A percentile compares a stretch with the other conserved stretches of the same genome.
Conservation (phyloP, 2,329 filamentous ascomycete species). For the Sporothrix brasiliensis region DNA sequence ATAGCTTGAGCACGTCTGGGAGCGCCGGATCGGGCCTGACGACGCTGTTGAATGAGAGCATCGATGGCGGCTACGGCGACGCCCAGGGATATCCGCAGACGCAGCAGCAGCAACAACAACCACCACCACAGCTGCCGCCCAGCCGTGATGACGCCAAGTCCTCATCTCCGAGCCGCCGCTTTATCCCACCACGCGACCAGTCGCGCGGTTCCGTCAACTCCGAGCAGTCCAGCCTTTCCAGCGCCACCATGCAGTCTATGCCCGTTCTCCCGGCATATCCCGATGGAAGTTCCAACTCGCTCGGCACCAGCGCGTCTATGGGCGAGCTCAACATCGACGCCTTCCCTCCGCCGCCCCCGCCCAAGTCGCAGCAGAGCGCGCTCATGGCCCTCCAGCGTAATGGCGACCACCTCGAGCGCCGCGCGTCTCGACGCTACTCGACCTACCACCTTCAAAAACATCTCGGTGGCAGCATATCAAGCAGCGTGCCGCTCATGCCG, state of each 20-base stretch:
- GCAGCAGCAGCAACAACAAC: constrained; percentile 39
- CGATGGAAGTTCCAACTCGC: constrained; percentile 55
- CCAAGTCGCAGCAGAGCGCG: constrained; percentile 79
- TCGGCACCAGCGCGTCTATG: constrained; percentile 50
- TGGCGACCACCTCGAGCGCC: constrained; percentile 79
- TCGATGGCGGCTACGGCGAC: constrained; percentile 57
- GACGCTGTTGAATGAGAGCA: constrained; percentile 61
- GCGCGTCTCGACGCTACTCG: constrained; percentile 91
- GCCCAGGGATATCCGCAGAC: constrained; percentile 39
- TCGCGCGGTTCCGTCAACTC: constrained; percentile 56
- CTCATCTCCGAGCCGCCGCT: constrained; percentile 54
- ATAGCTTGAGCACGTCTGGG: constrained; percentile 62
- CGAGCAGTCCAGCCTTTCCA: constrained; percentile 71
- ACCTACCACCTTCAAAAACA: constrained; percentile 97
- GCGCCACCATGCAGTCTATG: constrained; percentile 73
- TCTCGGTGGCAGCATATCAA: constrained; percentile 71
- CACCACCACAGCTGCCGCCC: constrained; percentile 40
- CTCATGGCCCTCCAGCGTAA: constrained; percentile 87
- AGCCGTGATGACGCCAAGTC: constrained; percentile 39
- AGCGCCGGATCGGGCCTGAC: constrained; percentile 62
- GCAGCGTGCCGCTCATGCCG: constrained; percentile 83
- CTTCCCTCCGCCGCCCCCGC: constrained; percentile 74
- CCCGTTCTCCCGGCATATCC: constrained; percentile 75
- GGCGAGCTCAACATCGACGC: constrained; percentile 62
- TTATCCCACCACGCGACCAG: constrained; percentile 54